Evolutionary conservation across 129 eudicot genomes (phyloP).

Genomic region (Artemisia annua): DNA sequence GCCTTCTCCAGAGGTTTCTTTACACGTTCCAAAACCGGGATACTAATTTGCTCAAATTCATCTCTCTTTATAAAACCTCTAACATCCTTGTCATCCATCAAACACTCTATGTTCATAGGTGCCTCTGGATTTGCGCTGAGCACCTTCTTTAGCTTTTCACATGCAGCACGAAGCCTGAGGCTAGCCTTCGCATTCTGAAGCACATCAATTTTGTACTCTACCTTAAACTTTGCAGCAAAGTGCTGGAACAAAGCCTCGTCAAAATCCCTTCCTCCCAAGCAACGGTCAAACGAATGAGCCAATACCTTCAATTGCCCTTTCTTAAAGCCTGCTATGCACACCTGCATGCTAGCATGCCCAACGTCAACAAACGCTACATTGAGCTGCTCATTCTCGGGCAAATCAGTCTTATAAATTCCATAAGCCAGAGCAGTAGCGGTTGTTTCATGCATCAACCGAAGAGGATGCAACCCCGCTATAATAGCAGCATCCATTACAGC

Average conservation of each 20-base stretch:
- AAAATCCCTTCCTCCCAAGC: constrained; percentile 87
- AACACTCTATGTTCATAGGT: constrained; percentile 90
- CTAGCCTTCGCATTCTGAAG: constrained; percentile 86
- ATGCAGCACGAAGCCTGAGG: constrained; percentile 78
- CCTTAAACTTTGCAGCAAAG: constrained; percentile 79
- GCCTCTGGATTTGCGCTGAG: constrained; percentile 93
- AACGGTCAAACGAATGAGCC: constrained; percentile 83
- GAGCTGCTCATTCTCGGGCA: constrained; percentile 79
- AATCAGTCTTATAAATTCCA: constrained; percentile 88
- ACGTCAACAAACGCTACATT: constrained; percentile 90
- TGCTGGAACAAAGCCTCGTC: constrained; percentile 82
- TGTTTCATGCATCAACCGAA: constrained; percentile 84
- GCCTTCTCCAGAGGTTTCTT: constrained; percentile 92
- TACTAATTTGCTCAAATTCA: constrained; percentile 82
- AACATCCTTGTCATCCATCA: constrained; percentile 95
- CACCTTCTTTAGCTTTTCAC: constrained; percentile 88
- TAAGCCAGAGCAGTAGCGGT: constrained; percentile 95
- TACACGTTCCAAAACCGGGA: constrained; percentile 82
- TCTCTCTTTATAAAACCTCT: constrained; percentile 83
- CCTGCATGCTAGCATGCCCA: constrained; percentile 97
- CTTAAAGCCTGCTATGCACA: constrained; percentile 93
- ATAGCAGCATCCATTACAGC: constrained; percentile 86
- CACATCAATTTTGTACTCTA: constrained; percentile 80
- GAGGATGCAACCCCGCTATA: constrained; percentile 88
- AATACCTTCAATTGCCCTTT: constrained; percentile 80